Conservation (phyloP, 257 asterid species). For the Ajuga chamaepitys region DNA sequence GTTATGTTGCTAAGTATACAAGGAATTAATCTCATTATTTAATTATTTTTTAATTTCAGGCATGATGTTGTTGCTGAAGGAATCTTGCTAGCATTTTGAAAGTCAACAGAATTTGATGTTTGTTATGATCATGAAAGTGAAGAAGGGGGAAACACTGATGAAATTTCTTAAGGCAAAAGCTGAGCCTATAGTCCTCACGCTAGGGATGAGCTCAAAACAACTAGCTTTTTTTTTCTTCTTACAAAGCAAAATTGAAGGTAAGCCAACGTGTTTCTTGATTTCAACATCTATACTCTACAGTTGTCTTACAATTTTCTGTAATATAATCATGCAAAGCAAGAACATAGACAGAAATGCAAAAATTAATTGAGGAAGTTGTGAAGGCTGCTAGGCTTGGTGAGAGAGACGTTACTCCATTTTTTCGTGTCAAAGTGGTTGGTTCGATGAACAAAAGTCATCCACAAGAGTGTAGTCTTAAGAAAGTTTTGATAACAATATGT, state of each 20-base stretch:
- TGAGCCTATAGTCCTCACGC: constrained; percentile 93
- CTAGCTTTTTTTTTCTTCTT: constrained; percentile 66
- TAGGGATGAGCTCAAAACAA: constrained; percentile 89
- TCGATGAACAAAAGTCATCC: constrained; percentile 39
- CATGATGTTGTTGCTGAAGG: constrained; percentile 71
- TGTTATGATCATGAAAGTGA: constrained; percentile 54
- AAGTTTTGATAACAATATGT: constrained; percentile 93
- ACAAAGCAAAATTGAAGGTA: constrained; percentile 84
- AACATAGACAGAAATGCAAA: constrained; percentile 60
- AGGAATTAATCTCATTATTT: no score
- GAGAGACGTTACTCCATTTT: constrained; percentile 77
- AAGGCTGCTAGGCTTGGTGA: constrained; percentile 72
- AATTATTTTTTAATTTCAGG: constrained; percentile 41
- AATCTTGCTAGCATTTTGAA: constrained; percentile 59
- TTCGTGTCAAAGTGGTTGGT: constrained; percentile 86
- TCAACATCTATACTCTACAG: background rate
- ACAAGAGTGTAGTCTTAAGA: constrained; percentile 23
- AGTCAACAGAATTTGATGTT: constrained; percentile 35
- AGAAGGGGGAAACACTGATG: constrained; percentile 90
- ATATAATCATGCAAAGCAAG: constrained; percentile 36
- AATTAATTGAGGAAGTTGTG: constrained; percentile 61
- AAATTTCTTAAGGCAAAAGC: constrained; percentile 94
- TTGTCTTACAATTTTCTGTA: constrained; percentile 12
- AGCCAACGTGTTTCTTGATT: constrained; percentile 13
- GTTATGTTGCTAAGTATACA: no score